phyloP scores from a whole-genome alignment of 1,284 basidiomycete species.

The Ustilago lituana region DNA sequence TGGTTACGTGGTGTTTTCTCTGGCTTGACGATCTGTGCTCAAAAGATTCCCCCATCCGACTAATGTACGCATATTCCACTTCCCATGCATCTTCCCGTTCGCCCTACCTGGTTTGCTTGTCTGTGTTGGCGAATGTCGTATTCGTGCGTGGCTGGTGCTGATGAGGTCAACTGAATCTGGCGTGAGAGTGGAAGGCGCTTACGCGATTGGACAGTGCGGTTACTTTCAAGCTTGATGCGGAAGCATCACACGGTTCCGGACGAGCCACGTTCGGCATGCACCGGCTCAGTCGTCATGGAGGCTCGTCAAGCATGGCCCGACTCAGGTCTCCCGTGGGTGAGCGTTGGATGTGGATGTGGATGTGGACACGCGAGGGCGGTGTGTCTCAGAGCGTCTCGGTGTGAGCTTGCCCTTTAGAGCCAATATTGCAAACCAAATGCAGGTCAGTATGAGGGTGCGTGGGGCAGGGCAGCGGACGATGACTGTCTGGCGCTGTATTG shows the following conservation, averaged over 20 bases:
- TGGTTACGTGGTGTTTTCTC: neutral
- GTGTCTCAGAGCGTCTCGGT: conserved; percentile 1
- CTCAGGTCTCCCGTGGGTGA: too few species aligned
- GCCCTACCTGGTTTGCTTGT: conserved; percentile 2
- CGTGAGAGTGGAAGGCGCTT: neutral
- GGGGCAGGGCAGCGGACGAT: too few species aligned
- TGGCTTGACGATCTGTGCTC: conserved; percentile 31
- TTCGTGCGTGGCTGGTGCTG: too few species aligned
- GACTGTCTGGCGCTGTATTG: too few species aligned
- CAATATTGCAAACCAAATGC: too few species aligned
- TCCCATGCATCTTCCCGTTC: conserved; percentile 43
- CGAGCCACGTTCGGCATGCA: neutral
- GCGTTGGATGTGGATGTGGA: too few species aligned
- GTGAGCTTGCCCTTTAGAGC: too few species aligned
- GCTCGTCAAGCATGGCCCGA: conserved; percentile 1
- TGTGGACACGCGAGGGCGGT: neutral
- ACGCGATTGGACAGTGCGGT: neutral
- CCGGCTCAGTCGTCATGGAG: neutral
- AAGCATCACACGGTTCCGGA: neutral
- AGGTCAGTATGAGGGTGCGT: too few species aligned
- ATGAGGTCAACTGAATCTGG: too few species aligned
- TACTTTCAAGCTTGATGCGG: neutral
- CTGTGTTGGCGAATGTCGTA: neutral
- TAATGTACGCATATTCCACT: conserved; percentile 48
- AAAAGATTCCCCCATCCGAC: conserved; percentile 41